Conservation (phyloP, 805 yeast genomes). For the Candida qinlingensis region DNA sequence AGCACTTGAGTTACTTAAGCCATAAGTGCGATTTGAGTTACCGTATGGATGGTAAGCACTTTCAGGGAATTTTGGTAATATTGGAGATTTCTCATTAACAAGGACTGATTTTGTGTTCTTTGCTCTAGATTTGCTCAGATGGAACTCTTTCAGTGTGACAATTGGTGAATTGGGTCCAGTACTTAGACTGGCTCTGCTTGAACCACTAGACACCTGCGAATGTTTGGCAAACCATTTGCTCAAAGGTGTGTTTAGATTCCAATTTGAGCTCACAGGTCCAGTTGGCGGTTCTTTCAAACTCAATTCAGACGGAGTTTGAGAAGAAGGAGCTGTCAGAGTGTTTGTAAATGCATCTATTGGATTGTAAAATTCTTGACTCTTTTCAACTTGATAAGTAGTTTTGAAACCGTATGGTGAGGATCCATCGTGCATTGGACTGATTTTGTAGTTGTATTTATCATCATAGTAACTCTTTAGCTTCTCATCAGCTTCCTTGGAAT, state of each 20-base stretch:
- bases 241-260: conserved; percentile 23
- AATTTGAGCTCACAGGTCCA: conserved; percentile 11
- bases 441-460: conserved; percentile 21
- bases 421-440: conserved; percentile 6
- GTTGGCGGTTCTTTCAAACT: conserved; percentile 17
- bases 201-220: conserved; percentile 6
- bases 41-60: conserved; percentile 4
- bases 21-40: conserved; percentile 2
- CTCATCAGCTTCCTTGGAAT: conserved; percentile 4
- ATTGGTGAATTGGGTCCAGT: conserved; percentile 23
- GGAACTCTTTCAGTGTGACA: conserved; percentile 21
- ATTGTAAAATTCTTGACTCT: background rate
- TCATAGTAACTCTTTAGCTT: conserved; percentile 17
- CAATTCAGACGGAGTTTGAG: conserved; percentile 9
- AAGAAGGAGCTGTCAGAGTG: background rate
- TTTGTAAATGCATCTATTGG: background rate
- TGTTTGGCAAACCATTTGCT: conserved; percentile 24
- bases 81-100: conserved; percentile 16
- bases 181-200: conserved; percentile 18
- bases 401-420: conserved; percentile 9
- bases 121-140: conserved; percentile 9
- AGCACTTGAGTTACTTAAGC: background rate
- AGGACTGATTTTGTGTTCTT: conserved; percentile 8
- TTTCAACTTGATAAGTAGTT: background rate
- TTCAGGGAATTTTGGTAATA: conserved; percentile 21